Percentiles rank a stretch among this genome's conserved stretches.
These are phyloP conservation scores for Penicillium diatomitis DNA, from an alignment of 495 filamentous ascomycete genomes.

Conservation along the genomic window DNA sequence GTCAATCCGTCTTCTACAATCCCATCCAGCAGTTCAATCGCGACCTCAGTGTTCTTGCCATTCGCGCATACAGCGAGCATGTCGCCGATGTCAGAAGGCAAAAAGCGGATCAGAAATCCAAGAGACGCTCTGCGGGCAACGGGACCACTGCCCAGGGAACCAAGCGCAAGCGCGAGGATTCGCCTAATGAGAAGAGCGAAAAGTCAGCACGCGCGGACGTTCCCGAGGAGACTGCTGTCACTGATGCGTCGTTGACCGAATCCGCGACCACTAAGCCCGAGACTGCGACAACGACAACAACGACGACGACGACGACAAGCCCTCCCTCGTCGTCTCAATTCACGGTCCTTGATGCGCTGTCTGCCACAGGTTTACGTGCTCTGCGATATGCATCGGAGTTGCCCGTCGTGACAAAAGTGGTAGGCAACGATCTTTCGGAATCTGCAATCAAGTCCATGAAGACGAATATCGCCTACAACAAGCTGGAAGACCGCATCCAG, in stretches of 20 bases:
- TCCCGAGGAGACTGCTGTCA: constrained; percentile 1
- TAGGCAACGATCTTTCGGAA: constrained; percentile 78
- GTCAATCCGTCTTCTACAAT: constrained; percentile 92
- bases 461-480: constrained; percentile 76
- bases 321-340: constrained; percentile 32
- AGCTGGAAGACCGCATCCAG: constrained; percentile 56
- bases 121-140: constrained; percentile 30
- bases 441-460: constrained; percentile 73
- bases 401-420: constrained; percentile 68
- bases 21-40: constrained; percentile 98
- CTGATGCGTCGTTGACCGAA: too few species aligned
- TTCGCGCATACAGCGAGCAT: constrained; percentile 73
- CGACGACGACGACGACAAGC: too few species aligned
- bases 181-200: constrained; percentile 9
- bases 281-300: too few species aligned
- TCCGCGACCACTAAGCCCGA: too few species aligned
- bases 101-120: constrained; percentile 28
- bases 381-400: constrained; percentile 88
- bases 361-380: constrained; percentile 86
- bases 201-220: constrained; percentile 8
- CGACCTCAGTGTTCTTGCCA: constrained; percentile 85
- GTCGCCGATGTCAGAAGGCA: constrained; percentile 34
- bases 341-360: constrained; percentile 86
- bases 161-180: constrained; percentile 38
- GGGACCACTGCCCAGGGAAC: constrained; percentile 32